Percentiles rank a stretch among this genome's conserved stretches.
phyloP scores from a whole-genome alignment of 2,329 filamentous ascomycete species.

The Colletotrichum brevisporum region DNA sequence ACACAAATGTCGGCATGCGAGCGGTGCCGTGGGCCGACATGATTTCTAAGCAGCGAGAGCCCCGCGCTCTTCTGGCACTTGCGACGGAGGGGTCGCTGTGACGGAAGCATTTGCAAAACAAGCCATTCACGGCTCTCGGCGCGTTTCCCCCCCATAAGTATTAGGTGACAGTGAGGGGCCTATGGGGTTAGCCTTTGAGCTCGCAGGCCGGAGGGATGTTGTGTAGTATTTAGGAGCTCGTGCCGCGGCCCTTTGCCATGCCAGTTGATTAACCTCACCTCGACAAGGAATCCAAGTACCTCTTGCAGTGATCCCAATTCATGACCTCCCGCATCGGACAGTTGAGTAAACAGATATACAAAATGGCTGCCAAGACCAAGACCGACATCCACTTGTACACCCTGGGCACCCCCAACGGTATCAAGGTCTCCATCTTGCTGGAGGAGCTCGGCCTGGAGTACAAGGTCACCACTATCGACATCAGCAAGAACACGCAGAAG shows the following conservation, averaged over 20 bases:
- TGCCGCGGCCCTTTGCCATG: neutral
- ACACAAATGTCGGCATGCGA: neutral
- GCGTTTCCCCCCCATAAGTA: slow-evolving; percentile 20
- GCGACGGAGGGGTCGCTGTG: slow-evolving; percentile 29
- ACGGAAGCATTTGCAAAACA: slow-evolving; percentile 26
- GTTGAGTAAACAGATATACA: slow-evolving; percentile 44
- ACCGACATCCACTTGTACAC: slow-evolving; percentile 87
- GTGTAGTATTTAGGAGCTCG: slow-evolving; percentile 26
- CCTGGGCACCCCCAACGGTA: slow-evolving; percentile 86
- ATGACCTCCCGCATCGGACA: slow-evolving; percentile 34
- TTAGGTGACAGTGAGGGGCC: slow-evolving; percentile 31
- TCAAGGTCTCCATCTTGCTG: slow-evolving; percentile 89
- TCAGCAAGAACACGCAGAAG: slow-evolving; percentile 70
- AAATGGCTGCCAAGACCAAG: slow-evolving; percentile 57
- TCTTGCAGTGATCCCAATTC: neutral
- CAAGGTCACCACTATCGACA: slow-evolving; percentile 77
- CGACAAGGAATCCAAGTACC: neutral
- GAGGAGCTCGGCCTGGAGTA: slow-evolving; percentile 90
- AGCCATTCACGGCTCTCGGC: slow-evolving; percentile 9
- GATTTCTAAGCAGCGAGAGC: slow-evolving; percentile 37
- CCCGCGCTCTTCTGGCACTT: slow-evolving; percentile 2
- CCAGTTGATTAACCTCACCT: neutral
- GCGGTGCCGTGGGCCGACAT: neutral
- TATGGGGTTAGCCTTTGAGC: neutral
- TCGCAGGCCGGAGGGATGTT: neutral